A percentile compares a stretch with the other conserved stretches of the same genome.
These are phyloP conservation scores for Psilocybe sp. DNA, from an alignment of 768 basidiomycete species.

Conservation along the genomic window DNA sequence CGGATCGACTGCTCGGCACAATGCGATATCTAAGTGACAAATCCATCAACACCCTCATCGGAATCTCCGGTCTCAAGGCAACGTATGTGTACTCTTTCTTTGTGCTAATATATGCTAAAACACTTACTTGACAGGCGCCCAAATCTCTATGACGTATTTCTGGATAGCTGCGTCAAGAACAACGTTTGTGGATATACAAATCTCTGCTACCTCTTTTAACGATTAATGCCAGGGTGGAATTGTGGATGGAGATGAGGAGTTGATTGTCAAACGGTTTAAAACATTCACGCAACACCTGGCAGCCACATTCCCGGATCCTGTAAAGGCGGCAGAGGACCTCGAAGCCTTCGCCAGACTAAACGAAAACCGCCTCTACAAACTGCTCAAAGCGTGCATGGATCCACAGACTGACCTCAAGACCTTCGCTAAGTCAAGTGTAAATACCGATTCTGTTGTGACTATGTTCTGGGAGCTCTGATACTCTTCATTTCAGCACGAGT, in stretches of 20 bases:
- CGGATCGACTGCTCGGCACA: constrained; percentile 72
- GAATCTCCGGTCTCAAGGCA: constrained; percentile 60
- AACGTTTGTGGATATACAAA: constrained; percentile 60
- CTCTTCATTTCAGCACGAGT: constrained; percentile 59
- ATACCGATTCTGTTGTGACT: constrained; percentile 12
- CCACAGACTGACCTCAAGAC: constrained; percentile 79
- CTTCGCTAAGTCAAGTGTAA: constrained; percentile 73
- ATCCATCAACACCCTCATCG: constrained; percentile 53
- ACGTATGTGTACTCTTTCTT: constrained; percentile 40
- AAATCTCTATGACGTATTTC: constrained; percentile 62
- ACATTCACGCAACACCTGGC: constrained; percentile 55
- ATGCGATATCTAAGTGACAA: constrained; percentile 68
- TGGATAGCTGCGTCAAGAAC: constrained; percentile 73
- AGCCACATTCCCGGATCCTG: constrained; percentile 65
- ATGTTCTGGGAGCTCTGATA: neutral
- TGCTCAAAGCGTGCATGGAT: constrained; percentile 80
- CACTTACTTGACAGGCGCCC: constrained; percentile 49
- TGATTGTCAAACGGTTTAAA: constrained; percentile 52
- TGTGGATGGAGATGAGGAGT: constrained; percentile 80
- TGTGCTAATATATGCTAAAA: constrained; percentile 2
- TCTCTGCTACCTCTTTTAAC: neutral
- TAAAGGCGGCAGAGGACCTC: constrained; percentile 77
- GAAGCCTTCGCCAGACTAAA: constrained; percentile 83
- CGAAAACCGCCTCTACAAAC: constrained; percentile 81
- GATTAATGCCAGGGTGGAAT: constrained; percentile 68